phyloP scores from a whole-genome alignment of 2,329 filamentous ascomycete genomes.

The Aspergillus brunneoviolaceus region DNA sequence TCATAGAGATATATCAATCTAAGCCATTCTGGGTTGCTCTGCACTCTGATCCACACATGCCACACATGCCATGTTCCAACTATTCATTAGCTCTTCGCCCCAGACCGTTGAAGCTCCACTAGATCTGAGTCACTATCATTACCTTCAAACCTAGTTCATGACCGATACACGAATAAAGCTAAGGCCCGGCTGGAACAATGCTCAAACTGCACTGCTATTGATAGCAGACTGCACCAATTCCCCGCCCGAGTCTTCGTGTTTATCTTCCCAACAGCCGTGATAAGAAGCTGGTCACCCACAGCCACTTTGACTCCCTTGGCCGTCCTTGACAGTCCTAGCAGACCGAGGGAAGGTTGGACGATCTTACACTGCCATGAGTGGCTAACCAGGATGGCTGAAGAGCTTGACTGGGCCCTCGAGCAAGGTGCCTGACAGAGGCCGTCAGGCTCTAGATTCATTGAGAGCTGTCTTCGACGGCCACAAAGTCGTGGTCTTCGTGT shows the following conservation, averaged over 20 bases:
- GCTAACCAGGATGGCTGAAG: slow-evolving; percentile 56
- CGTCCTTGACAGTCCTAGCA: slow-evolving; percentile 69
- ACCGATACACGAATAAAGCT: slow-evolving; percentile 58
- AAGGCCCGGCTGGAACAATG: slow-evolving; percentile 61
- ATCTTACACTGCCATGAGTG: slow-evolving; percentile 58
- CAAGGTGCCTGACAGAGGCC: slow-evolving; percentile 38
- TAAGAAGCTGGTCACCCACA: slow-evolving; percentile 17
- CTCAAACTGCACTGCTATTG: slow-evolving; percentile 52
- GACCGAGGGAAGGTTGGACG: slow-evolving; percentile 46
- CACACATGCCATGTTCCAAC: neutral
- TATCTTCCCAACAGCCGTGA: slow-evolving; percentile 25
- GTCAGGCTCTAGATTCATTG: slow-evolving; percentile 40
- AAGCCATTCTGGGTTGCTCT: too few species aligned
- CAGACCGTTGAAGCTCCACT: slow-evolving; percentile 16
- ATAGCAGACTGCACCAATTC: slow-evolving; percentile 49
- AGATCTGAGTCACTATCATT: slow-evolving; percentile 41
- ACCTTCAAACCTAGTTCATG: slow-evolving; percentile 51
- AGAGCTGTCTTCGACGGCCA: slow-evolving; percentile 40
- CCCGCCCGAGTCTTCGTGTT: slow-evolving; percentile 14
- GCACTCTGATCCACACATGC: neutral
- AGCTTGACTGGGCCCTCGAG: slow-evolving; percentile 51
- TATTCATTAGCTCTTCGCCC: neutral
- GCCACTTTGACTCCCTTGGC: slow-evolving; percentile 51
- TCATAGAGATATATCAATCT: too few species aligned
- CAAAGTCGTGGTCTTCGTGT: slow-evolving; percentile 24